Evolutionary conservation across 2,329 filamentous ascomycete species (phyloP), one percentile per base, ranked within the genome.

Genomic region (Tympanopsis confertula): DNA sequence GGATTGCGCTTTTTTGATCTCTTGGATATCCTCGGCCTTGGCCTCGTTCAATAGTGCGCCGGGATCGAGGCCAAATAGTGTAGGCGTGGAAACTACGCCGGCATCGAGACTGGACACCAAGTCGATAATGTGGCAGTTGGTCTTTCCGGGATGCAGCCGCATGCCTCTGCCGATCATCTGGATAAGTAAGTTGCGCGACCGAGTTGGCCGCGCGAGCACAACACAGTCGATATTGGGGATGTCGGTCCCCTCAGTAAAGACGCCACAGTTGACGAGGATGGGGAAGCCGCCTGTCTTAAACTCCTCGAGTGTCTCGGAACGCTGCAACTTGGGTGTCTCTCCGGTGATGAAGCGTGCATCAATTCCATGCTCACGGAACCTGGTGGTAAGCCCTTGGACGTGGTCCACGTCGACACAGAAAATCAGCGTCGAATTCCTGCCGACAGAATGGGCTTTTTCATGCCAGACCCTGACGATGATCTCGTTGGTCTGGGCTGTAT

Each of bases 1-100:
- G 22, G 59, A 54, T 2, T 42, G 42, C 13, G 68, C 62, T 36
- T 65, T 69, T 13, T 70, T 70, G 4, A 79, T 57, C 13, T 62
- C 55, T 36, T 65, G 65, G 62, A 94, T 65, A 3, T 80, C 71
- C 14, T 74, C 63, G 5, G 74, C 66, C 7, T 73, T 76, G 4
- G 75, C 76, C n/a, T 72, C 68, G 17, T 82, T 64, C 3, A 96
- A 66, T 3, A 95, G 50, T 51, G 89, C 80, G 19, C 73, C 69
- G 1, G 91, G 89, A 53, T 96, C 85, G 5, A 98, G 74, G 1
- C 91, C 91, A 48, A 96, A 95, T 2, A 98, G 65, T 0, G 91
- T 95, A 1, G 91, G 89, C 0, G 86, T 87, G 0, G 87, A 93
- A 3, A 94, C 74, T 37, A 98, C 84, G 4, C 91, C 91, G 0